Evolutionary conservation across 306 rosid genomes (phyloP).

Genomic region (Fragaria nilgerrensis): DNA sequence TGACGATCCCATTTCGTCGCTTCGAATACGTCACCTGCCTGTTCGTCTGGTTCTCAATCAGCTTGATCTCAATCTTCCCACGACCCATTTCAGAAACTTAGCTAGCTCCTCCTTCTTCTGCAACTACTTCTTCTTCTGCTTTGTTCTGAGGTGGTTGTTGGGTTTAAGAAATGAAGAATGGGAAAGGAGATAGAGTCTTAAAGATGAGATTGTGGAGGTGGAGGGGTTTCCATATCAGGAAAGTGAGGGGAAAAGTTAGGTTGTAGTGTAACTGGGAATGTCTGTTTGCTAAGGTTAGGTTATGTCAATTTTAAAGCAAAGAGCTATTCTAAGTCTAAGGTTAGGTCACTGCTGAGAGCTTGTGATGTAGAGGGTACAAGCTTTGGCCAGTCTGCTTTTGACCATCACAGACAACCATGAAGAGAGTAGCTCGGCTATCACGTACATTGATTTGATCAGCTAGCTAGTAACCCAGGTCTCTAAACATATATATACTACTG

Average conservation of each 20-base stretch:
- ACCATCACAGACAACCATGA: neutral
- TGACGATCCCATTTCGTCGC: constrained; percentile 73
- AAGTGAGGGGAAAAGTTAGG: constrained; percentile 40
- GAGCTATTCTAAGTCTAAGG: neutral
- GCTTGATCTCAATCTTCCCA: constrained; percentile 78
- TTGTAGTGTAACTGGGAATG: constrained; percentile 62
- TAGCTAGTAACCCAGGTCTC: too few relatives aligned
- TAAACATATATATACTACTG: too few relatives aligned
- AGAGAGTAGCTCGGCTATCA: too few relatives aligned
- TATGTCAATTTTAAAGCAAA: neutral
- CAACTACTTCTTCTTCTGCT: constrained; percentile 1
- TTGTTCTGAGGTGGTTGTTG: neutral
- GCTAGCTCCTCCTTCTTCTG: neutral
- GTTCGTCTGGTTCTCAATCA: constrained; percentile 76
- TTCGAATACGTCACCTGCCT: constrained; percentile 90
- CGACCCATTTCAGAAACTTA: constrained; percentile 46
- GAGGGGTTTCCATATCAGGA: constrained; percentile 49
- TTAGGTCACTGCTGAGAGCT: neutral
- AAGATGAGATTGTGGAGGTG: constrained; percentile 18
- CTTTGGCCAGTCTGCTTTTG: constrained; percentile 15
- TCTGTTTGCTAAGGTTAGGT: constrained; percentile 11
- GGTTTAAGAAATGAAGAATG: constrained; percentile 8
- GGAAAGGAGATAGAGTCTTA: constrained; percentile 17
- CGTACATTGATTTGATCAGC: neutral
- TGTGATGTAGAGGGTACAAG: constrained; percentile 5